A percentile compares a stretch with the other conserved stretches of the same genome.
These are phyloP conservation scores for Penicillium fuscoglaucum DNA, from an alignment of 2,329 filamentous ascomycete species.

Conservation along the genomic window DNA sequence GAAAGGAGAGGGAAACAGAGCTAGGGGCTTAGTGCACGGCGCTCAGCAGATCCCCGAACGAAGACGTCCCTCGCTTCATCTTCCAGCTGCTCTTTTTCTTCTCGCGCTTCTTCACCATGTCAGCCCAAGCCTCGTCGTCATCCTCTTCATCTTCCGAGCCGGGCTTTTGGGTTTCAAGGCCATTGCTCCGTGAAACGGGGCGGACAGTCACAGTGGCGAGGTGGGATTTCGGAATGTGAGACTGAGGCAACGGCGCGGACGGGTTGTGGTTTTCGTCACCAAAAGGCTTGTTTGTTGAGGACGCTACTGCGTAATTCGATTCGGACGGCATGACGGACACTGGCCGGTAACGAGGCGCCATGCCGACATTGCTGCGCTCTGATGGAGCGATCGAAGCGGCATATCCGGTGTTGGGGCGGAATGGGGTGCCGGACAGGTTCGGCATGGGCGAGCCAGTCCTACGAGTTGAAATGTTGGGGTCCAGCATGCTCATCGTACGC, in stretches of 20 bases:
- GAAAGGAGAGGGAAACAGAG: conserved; percentile 7
- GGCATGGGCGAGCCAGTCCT: conserved; percentile 40
- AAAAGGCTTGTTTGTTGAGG: conserved; percentile 39
- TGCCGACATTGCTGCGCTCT: conserved; percentile 89
- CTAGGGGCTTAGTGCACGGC: conserved; percentile 34
- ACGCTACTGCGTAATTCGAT: conserved; percentile 33
- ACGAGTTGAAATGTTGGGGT: conserved; percentile 55
- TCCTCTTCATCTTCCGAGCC: conserved; percentile 45
- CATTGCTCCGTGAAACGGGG: conserved; percentile 27
- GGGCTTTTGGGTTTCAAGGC: conserved; percentile 18
- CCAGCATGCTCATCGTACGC: conserved; percentile 82
- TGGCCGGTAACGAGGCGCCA: conserved; percentile 86
- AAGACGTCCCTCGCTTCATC: conserved; percentile 41
- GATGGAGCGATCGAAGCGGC: conserved; percentile 91
- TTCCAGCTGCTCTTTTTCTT: conserved; percentile 52
- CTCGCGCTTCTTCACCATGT: conserved; percentile 52
- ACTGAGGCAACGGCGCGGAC: conserved; percentile 21
- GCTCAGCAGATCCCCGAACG: conserved; percentile 41
- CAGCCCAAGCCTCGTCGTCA: conserved; percentile 52
- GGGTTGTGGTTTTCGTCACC: conserved; percentile 37
- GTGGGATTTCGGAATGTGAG: conserved; percentile 31
- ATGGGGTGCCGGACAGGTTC: conserved; percentile 30
- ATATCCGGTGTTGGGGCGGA: conserved; percentile 55
- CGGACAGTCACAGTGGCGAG: conserved; percentile 32
- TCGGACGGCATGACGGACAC: conserved; percentile 66